Evolutionary conservation across 768 basidiomycete genomes (phyloP), one percentile per base, ranked within the genome.

Genomic region (Suillus bovinus): DNA sequence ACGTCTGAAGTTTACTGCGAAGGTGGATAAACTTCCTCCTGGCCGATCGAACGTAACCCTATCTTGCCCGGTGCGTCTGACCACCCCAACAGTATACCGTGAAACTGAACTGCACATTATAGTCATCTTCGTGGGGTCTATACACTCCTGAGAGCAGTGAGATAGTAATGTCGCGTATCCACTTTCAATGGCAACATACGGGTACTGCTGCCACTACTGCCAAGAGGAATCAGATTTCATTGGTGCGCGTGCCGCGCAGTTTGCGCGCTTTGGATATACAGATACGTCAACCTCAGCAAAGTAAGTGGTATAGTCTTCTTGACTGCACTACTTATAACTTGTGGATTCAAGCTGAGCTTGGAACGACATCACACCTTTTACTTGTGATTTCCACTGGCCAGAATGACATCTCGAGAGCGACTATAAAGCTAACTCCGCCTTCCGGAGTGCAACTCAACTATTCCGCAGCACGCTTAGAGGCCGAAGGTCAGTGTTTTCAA

Each of bases 61-160:
- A 44, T 88, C 84, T 67, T 95, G 89, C 70, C 82, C 90, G 9
- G 95, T 96, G 72, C 67, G 90, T 75, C 44, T 42, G 7, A 10
- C 34, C 17, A 16, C 36, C 41, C 53, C 7, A 44, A 61, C 62
- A 36, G 63, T 52, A 31, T 14, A 13, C 49, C 17, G 58, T 61
- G 17, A 14, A 34, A 60, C 55, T 29, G 24, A 59, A n/a, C 57
- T 16, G 53, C 4, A 16, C 14, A 60, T 41, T 31, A 41, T 66
- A 94, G 94, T 89, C 86, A 17, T 83, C 91, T 4, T 80, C 86
- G 17, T 77, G 81, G 52, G 96, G 95, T 13, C 80, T 82, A 1
- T 93, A 89, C 69, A 67, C 85, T 3, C 78, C 91, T 29, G 89
- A 93, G 38, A 80, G 80, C 39, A 89, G 83, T 17, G 88, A 93